Evolutionary conservation across 176 grass and related monocot species (phyloP), one percentile per base, ranked within the genome.

Genomic region (Puccinellia tenuiflora): DNA sequence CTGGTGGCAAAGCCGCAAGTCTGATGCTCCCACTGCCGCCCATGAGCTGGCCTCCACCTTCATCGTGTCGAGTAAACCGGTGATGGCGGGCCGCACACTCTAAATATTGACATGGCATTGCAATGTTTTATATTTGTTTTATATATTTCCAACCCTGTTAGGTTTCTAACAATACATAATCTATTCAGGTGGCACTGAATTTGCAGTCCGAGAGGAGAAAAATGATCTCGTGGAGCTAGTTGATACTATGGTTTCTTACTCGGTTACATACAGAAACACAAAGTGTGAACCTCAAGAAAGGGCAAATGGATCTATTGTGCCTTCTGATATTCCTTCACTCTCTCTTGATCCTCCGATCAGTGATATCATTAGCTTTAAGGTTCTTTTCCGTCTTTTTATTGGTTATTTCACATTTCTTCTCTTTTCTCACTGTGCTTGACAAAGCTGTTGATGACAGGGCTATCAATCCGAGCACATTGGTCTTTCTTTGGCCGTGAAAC

Each of bases 231-330:
- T 73, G 75, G 79, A 95, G 61, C 85, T 98, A 82, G 85, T 95
- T 75, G 91, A 98, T 92, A 93, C 96, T 21, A 98, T 98, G 93
- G 91, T 95, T 80, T 88, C 89, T 46, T 92, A 93, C 72, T 98
- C 89, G 81, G 76, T 98, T 80, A 91, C 88, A 54, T 98, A 95
- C 77, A 98, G 47, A 93, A 91, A 88, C 67, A 92, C 80, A 54
- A 95, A 98, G 83, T 59, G 55, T 68, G 85, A 77, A 12, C 67
- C 85, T 80, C 83, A 85, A 84, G 91, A 90, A 84, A 95, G 81
- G 76, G 81, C 59, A 65, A 92, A 89, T 82, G 37, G 73, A 85
- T 85, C 59, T 91, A 76, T 84, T 54, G 72, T 85, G 70, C 43
- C 84, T 39, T 69, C 80, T 86, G 92, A 98, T 83, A 87, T 85